phyloP scores from a whole-genome alignment of 306 rosid species.

The Acacia melanoxylon region DNA sequence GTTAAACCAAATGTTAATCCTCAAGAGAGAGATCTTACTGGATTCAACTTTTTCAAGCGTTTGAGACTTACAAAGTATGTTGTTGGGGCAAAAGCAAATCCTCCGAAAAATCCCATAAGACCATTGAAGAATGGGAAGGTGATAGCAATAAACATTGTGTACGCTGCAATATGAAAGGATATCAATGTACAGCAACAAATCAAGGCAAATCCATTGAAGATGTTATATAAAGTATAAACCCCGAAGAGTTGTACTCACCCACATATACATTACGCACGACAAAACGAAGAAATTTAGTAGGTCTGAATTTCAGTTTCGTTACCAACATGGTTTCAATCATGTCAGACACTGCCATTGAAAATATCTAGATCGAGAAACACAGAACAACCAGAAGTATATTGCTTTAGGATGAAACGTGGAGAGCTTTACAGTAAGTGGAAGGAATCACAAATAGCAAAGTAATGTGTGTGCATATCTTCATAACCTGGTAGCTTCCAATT shows the following conservation, averaged over 20 bases:
- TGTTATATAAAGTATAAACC: not conserved
- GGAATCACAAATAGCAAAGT: not conserved
- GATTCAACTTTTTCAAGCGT: not conserved
- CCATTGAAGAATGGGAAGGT: conserved; percentile 88
- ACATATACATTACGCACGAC: conserved; percentile 61
- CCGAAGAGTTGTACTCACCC: conserved; percentile 47
- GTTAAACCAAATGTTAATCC: not conserved
- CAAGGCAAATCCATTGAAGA: not conserved
- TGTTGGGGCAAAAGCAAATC: conserved; percentile 93
- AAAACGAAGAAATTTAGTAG: conserved; percentile 59
- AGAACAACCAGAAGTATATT: not conserved
- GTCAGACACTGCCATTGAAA: conserved; percentile 89
- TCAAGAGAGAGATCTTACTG: not conserved
- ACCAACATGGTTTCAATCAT: conserved; percentile 84
- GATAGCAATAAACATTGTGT: conserved; percentile 73
- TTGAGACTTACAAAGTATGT: conserved; percentile 71
- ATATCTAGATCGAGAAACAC: conserved; percentile 45
- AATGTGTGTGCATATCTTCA: not conserved
- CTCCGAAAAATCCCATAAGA: conserved; percentile 76
- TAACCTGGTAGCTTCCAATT: conserved; percentile 92
- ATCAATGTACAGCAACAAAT: conserved; percentile 2
- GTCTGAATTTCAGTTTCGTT: conserved; percentile 57
- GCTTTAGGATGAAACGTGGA: not conserved
- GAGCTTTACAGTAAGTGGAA: not conserved
- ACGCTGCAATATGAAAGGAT: conserved; percentile 40